phyloP scores from a whole-genome alignment of 1,139 yeast genomes.

The Trichomonascaceae sp. region DNA sequence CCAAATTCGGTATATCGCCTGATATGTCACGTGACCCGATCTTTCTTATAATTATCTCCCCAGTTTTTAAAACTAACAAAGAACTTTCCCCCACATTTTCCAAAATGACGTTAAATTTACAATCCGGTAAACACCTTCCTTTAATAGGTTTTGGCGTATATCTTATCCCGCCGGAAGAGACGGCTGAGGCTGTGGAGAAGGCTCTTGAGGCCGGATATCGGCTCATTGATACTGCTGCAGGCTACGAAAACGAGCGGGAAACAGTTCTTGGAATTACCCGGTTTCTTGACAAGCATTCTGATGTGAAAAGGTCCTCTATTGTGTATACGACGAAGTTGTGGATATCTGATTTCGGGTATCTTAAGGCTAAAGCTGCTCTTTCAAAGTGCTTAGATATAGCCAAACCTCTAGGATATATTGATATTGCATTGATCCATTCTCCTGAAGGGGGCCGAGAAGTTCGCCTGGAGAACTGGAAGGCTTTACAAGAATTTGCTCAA shows the following conservation, averaged over 20 bases:
- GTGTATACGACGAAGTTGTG: conserved; percentile 68
- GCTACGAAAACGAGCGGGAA: conserved; percentile 53
- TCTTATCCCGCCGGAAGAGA: conserved; percentile 35
- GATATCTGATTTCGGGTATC: conserved; percentile 53
- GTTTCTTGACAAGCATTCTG: conserved; percentile 37
- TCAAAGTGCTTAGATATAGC: conserved; percentile 43
- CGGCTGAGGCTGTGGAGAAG: conserved; percentile 43
- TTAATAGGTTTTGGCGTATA: conserved; percentile 56
- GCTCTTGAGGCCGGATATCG: conserved; percentile 64
- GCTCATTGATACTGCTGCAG: conserved; percentile 58
- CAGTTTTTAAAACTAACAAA: not conserved
- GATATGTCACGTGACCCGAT: not conserved
- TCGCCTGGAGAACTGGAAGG: conserved; percentile 40
- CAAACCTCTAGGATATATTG: conserved; percentile 44
- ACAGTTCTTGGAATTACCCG: conserved; percentile 44
- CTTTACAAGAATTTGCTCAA: conserved; percentile 39
- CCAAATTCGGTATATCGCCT: not conserved
- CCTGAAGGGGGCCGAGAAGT: conserved; percentile 30
- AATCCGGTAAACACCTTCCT: conserved; percentile 45
- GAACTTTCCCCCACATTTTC: not conserved
- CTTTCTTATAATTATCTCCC: not conserved
- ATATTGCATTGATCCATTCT: conserved; percentile 37
- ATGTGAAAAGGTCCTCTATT: conserved; percentile 48
- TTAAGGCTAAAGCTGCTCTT: conserved; percentile 50
- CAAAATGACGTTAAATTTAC: conserved; percentile 2